Evolutionary conservation across 331 rosid genomes (phyloP), one percentile per base, ranked within the genome.

Genomic region (Telfairia occidentalis): DNA sequence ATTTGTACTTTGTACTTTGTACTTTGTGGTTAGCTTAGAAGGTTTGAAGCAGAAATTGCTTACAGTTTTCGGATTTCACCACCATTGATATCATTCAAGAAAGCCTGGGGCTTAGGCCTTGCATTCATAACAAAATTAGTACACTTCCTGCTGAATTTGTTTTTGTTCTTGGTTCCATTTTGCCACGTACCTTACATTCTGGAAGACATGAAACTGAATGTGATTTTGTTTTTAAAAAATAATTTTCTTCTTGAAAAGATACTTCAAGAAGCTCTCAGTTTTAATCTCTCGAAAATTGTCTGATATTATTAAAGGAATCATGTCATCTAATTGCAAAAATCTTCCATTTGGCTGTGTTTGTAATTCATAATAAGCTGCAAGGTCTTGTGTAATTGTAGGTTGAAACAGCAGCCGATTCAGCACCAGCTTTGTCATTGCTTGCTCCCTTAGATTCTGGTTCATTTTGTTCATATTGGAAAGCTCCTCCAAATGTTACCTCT

Each of bases 361-460:
- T 59, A 40, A 59, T 28, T 58, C 35, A 57, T n/a, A 52, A 26
- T 32, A 76, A 45, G 37, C 59, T 13, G 28, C 49, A 29, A 26
- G 19, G 60, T 76, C 29, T 19, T 76, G 35, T 71, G 76, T 67
- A 48, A 84, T 65, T 84, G 77, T 83, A 95, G 99, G 92, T 92
- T 79, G 99, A 95, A 81, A 86, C 96, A 48, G 89, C 96, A 2
- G 42, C 80, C 63, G 89, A 87, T 81, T 92, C 97, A 21, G 90
- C 93, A 77, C 97, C 99, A 52, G 85, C 74, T 81, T 80, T 95
- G 89, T 92, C 99, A 5, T 81, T 95, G 83, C 97, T 95, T 66
- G 82, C 92, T 50, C 99, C 99, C 60, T 83, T 92, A 75, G 85
- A 82, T 86, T 86, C 81, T 81, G 88, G 90, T 74, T 81, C 82